Percentiles rank a stretch among this genome's conserved stretches.
Evolutionary conservation across 148 eudicot genomes (phyloP).

Genomic region (Fagopyrum esculentum): DNA sequence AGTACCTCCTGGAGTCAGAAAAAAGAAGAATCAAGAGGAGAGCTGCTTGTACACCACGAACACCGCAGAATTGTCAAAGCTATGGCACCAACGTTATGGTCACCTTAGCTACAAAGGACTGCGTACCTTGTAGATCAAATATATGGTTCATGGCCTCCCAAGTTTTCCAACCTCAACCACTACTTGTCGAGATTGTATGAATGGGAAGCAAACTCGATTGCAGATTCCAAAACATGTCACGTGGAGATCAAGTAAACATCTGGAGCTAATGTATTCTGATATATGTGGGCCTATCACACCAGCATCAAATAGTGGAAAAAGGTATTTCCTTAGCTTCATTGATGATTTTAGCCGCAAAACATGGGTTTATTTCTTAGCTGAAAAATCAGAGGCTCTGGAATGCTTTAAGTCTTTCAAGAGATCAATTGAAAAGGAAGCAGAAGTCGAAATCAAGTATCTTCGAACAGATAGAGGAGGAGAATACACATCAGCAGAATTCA

Average conservation of each 20-base stretch:
- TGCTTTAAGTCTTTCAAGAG: slow-evolving; percentile 4
- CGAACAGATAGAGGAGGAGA: slow-evolving; percentile 1
- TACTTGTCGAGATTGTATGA: too few species aligned
- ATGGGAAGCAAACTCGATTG: slow-evolving; percentile 2
- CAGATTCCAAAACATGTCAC: background rate
- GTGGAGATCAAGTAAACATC: background rate
- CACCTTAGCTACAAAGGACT: too few species aligned
- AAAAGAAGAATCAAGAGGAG: too few species aligned
- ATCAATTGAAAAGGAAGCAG: background rate
- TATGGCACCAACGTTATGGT: too few species aligned
- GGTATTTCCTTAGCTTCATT: slow-evolving; percentile 7
- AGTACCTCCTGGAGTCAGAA: too few species aligned
- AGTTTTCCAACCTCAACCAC: too few species aligned
- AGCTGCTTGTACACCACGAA: too few species aligned
- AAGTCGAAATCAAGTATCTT: background rate
- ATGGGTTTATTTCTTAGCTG: slow-evolving; percentile 15
- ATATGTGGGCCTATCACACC: slow-evolving; percentile 14
- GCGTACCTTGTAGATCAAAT: too few species aligned
- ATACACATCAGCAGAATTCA: slow-evolving; percentile 10
- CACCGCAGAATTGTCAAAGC: too few species aligned
- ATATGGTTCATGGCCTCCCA: too few species aligned
- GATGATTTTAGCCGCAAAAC: slow-evolving; percentile 9
- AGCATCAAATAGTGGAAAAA: background rate
- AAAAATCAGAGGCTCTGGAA: background rate
- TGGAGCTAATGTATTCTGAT: background rate